A percentile compares a stretch with the other conserved stretches of the same genome.
Conservation (phyloP, 306 rosid genomes). For the Ormosia semicastrata region DNA sequence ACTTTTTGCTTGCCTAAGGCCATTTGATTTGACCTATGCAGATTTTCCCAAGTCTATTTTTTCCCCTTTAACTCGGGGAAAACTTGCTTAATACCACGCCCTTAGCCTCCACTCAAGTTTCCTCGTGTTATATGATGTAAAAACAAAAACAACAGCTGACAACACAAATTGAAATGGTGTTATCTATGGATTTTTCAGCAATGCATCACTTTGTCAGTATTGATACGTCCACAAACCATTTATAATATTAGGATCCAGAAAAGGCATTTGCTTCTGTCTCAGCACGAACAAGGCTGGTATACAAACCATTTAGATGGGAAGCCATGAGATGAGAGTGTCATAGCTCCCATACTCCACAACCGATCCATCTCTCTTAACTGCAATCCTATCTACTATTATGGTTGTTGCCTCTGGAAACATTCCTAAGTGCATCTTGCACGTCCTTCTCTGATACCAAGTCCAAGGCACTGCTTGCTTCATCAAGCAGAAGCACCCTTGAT, state of each 20-base stretch:
- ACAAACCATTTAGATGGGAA: conserved; percentile 56
- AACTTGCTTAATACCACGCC: no score
- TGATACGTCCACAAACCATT: neutral
- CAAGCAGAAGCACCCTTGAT: conserved; percentile 70
- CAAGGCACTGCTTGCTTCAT: conserved; percentile 94
- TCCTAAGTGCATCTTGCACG: conserved; percentile 66
- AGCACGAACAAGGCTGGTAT: conserved; percentile 65
- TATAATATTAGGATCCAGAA: conserved; percentile 27
- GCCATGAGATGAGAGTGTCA: conserved; percentile 50
- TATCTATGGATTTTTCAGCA: no score
- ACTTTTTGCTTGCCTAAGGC: no score
- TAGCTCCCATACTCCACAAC: conserved; percentile 77
- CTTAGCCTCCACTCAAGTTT: no score
- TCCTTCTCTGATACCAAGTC: conserved; percentile 82
- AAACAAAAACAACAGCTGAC: no score
- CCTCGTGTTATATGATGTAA: no score
- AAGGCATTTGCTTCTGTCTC: conserved; percentile 80
- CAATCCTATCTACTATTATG: conserved; percentile 62
- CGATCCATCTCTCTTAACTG: conserved; percentile 66
- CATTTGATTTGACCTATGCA: no score
- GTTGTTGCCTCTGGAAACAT: conserved; percentile 62
- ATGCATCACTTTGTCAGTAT: neutral
- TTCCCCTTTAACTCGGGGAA: no score
- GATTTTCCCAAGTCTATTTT: no score
- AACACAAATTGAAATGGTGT: conserved; percentile 59